Percentiles rank a stretch among this genome's conserved stretches.
These are phyloP conservation scores for Cyclotella kingstonii DNA, from an alignment of 108 stramenopile species.

Conservation along the genomic window DNA sequence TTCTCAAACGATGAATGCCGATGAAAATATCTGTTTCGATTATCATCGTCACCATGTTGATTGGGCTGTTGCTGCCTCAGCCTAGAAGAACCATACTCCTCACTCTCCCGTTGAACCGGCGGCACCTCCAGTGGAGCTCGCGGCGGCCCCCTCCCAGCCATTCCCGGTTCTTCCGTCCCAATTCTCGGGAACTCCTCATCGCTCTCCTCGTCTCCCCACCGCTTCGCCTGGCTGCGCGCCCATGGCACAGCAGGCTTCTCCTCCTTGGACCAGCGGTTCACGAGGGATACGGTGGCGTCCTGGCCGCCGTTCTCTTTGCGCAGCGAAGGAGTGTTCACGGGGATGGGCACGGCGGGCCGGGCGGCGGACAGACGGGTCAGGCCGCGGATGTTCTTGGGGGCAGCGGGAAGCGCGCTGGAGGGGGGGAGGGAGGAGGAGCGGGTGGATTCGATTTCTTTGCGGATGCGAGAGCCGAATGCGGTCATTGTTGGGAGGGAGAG, in stretches of 20 bases:
- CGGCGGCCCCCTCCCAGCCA: too few species aligned
- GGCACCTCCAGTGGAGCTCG: background rate
- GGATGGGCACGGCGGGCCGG: background rate
- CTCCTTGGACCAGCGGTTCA: slow-evolving; percentile 1
- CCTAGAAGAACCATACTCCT: too few species aligned
- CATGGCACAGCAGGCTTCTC: background rate
- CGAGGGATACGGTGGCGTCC: background rate
- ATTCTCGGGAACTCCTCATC: slow-evolving; percentile 18
- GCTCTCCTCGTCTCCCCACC: slow-evolving; percentile 25
- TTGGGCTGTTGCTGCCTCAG: too few species aligned
- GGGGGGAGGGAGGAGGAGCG: background rate
- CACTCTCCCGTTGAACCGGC: too few species aligned
- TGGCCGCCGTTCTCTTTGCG: slow-evolving; percentile 14
- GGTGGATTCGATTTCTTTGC: slow-evolving; percentile 23
- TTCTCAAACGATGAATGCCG: background rate
- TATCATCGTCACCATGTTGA: too few species aligned
- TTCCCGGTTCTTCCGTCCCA: too few species aligned
- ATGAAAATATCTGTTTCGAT: too few species aligned
- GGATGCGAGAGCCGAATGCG: slow-evolving; percentile 20
- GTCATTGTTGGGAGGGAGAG: too few species aligned
- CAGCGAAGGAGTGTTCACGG: slow-evolving; percentile 6
- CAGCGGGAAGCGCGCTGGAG: slow-evolving; percentile 1
- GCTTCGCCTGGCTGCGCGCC: background rate
- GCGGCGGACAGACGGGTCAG: slow-evolving; percentile 19
- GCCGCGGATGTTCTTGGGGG: slow-evolving; percentile 27